Evolutionary conservation across 2,329 filamentous ascomycete species (phyloP).

Genomic region (Clonostachys rhizophaga): DNA sequence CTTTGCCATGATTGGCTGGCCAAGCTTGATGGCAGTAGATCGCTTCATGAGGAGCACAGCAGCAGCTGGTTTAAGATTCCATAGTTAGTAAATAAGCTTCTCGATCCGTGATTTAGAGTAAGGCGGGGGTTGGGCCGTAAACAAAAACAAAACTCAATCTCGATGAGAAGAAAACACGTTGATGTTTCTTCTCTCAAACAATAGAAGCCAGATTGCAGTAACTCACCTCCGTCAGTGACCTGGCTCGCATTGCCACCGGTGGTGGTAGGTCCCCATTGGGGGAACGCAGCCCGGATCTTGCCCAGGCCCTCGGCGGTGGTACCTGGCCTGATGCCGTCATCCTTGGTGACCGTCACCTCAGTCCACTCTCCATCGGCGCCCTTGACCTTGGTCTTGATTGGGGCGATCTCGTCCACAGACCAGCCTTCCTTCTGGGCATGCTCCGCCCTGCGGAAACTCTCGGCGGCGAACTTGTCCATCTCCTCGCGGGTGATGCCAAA

Average conservation of each 20-base stretch:
- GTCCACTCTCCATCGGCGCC: conserved; percentile 76
- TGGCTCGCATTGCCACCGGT: conserved; percentile 94
- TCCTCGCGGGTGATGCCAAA: conserved; percentile 76
- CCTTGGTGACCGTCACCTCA: conserved; percentile 73
- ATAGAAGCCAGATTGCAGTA: neutral
- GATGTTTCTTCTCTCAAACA: neutral
- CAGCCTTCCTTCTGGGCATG: conserved; percentile 83
- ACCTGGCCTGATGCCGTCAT: conserved; percentile 87
- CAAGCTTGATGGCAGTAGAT: conserved; percentile 78
- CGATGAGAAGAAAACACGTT: neutral
- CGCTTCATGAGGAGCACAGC: conserved; percentile 93
- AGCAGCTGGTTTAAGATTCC: conserved; percentile 50
- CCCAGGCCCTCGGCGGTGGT: conserved; percentile 77
- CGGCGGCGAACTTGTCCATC: conserved; percentile 83
- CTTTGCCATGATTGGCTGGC: conserved; percentile 90
- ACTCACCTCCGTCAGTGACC: conserved; percentile 80
- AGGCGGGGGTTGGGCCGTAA: too few species aligned
- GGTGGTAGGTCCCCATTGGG: conserved; percentile 79
- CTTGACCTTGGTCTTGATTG: conserved; percentile 78
- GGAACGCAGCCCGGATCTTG: conserved; percentile 89
- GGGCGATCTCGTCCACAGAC: conserved; percentile 92
- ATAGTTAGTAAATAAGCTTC: neutral
- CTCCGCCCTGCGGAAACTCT: conserved; percentile 86
- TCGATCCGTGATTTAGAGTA: neutral
- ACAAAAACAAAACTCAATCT: too few species aligned